A percentile compares a stretch with the other conserved stretches of the same genome.
These are phyloP conservation scores for Penicillium sp. DNA, from an alignment of 2,329 filamentous ascomycete species.

Conservation along the genomic window DNA sequence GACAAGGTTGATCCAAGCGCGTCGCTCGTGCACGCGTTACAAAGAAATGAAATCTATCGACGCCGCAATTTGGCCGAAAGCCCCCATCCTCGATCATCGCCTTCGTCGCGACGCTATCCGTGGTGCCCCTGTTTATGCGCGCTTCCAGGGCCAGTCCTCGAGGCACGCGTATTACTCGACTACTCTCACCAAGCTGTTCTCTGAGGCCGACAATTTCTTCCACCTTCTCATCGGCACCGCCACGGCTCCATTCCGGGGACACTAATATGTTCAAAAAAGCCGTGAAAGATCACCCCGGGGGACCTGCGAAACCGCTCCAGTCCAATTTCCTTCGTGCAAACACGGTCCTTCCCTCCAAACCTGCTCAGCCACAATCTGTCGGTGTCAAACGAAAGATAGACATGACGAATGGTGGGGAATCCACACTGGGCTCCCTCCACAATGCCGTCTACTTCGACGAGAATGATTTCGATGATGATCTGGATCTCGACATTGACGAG, in stretches of 20 bases:
- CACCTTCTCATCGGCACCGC: slow-evolving; percentile 23
- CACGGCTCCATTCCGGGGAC: slow-evolving; percentile 15
- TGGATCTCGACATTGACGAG: slow-evolving; percentile 55
- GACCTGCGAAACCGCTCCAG: slow-evolving; percentile 29
- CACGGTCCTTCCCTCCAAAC: slow-evolving; percentile 16
- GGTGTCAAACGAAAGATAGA: slow-evolving; percentile 39
- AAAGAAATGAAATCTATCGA: slow-evolving; percentile 2
- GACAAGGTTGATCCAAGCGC: background rate
- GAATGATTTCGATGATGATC: slow-evolving; percentile 82
- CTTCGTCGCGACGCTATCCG: background rate
- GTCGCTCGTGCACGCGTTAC: background rate
- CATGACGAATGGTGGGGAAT: slow-evolving; percentile 24
- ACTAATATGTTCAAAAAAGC: slow-evolving; percentile 38
- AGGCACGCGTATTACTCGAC: slow-evolving; percentile 18
- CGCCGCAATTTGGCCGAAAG: background rate
- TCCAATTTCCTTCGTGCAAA: slow-evolving; percentile 27
- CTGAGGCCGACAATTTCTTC: slow-evolving; percentile 16
- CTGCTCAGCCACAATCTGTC: slow-evolving; percentile 19
- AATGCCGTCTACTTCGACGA: slow-evolving; percentile 60
- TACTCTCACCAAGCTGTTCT: slow-evolving; percentile 17
- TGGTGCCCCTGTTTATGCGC: slow-evolving; percentile 24
- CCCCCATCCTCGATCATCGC: background rate
- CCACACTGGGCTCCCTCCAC: slow-evolving; percentile 40
- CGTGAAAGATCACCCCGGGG: slow-evolving; percentile 33
- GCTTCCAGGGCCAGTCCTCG: slow-evolving; percentile 13